Conservation (phyloP, 2,329 filamentous ascomycete species). For the Fusarium xylarioides region DNA sequence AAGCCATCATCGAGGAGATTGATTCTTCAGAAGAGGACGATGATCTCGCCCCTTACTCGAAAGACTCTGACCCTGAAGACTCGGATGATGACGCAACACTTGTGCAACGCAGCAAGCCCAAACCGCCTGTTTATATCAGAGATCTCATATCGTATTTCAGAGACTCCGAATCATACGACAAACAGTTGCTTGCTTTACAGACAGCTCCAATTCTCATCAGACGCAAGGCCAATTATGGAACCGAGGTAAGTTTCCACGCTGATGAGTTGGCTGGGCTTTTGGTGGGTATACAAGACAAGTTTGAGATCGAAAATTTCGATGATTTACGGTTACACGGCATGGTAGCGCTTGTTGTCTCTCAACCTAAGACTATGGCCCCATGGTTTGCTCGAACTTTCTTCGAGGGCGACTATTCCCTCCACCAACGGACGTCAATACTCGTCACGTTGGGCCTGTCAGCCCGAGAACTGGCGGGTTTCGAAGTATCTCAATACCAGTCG, state of each 20-base stretch:
- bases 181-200: slow-evolving; percentile 79
- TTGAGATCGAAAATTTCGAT: slow-evolving; percentile 80
- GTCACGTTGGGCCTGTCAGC: slow-evolving; percentile 83
- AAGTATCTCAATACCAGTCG: slow-evolving; percentile 62
- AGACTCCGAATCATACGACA: slow-evolving; percentile 85
- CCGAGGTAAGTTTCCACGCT: slow-evolving; percentile 84
- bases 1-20: slow-evolving; percentile 72
- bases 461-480: slow-evolving; percentile 84
- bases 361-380: slow-evolving; percentile 79
- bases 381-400: slow-evolving; percentile 90
- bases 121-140: slow-evolving; percentile 88
- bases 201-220: slow-evolving; percentile 84
- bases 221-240: slow-evolving; percentile 87
- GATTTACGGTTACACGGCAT: slow-evolving; percentile 81
- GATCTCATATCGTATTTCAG: slow-evolving; percentile 82
- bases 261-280: slow-evolving; percentile 82
- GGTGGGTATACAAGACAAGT: slow-evolving; percentile 84
- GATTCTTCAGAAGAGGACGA: slow-evolving; percentile 68
- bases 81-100: slow-evolving; percentile 93
- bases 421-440: slow-evolving; percentile 83
- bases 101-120: slow-evolving; percentile 82
- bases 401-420: slow-evolving; percentile 88
- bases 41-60: slow-evolving; percentile 80
- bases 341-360: slow-evolving; percentile 80
- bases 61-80: slow-evolving; percentile 89